These are phyloP conservation scores for Phytophthora europaea DNA, from an alignment of 352 stramenopile genomes.

Conservation along the genomic window DNA sequence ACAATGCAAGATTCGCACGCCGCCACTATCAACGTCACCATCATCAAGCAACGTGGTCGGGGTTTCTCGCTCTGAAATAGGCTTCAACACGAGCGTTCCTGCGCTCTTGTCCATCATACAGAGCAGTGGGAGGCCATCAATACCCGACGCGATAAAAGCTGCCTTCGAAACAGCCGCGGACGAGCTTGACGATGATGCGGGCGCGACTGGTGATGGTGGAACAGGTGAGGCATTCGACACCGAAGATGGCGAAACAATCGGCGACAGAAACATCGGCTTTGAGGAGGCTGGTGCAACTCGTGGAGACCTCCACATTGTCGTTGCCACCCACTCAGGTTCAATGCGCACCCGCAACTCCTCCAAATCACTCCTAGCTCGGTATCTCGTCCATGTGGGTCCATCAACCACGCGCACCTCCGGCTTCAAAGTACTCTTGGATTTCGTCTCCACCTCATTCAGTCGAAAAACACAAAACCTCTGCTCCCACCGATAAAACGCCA, in stretches of 20 bases:
- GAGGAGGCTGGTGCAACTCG: conserved; percentile 18
- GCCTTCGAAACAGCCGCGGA: conserved; percentile 18
- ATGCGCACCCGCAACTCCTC: conserved; percentile 49
- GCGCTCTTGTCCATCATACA: conserved; percentile 58
- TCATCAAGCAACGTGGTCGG: conserved; percentile 6
- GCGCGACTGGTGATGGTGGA: conserved; percentile 19
- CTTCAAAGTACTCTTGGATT: conserved; percentile 4
- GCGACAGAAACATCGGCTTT: conserved; percentile 33
- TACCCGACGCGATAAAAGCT: conserved; percentile 51
- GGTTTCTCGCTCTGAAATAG: conserved; percentile 27
- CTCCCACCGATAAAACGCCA: conserved; percentile 61
- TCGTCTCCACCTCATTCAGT: conserved; percentile 29
- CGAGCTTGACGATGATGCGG: conserved; percentile 7
- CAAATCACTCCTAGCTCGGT: conserved; percentile 41
- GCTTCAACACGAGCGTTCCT: conserved; percentile 48
- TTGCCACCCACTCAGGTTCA: conserved; percentile 52
- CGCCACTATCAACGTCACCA: conserved; percentile 9
- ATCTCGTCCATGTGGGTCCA: conserved; percentile 50
- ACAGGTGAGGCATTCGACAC: conserved; percentile 14
- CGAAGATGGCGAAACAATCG: conserved; percentile 26
- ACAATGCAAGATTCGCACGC: conserved; percentile 43
- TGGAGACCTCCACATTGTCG: conserved; percentile 44
- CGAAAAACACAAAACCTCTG: conserved; percentile 65
- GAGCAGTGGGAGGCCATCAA: conserved; percentile 40
- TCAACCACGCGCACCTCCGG: conserved; percentile 50